Evolutionary conservation across 345 rosid species (phyloP), one percentile per base, ranked within the genome.

Genomic region (Sisymbrium irio): DNA sequence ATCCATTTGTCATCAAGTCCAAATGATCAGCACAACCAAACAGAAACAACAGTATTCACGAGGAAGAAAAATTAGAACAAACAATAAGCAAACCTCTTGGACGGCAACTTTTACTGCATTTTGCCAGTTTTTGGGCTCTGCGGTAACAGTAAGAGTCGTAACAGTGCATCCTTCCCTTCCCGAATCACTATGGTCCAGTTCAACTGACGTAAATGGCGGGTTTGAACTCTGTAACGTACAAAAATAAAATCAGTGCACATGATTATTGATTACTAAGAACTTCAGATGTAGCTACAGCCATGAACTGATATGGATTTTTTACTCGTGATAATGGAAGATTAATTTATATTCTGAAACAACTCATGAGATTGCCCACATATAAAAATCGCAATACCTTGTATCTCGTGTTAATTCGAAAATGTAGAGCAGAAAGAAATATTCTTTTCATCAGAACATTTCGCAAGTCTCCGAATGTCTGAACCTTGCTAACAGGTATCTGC

Each of bases 81-180:
- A 36, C 13, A 68, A 67, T 41, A 71, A 50, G 69, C 65, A 36
- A 70, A 94, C 99, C 97, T 96, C 99, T 67, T 90, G 96, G 71
- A 96, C 99, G 73, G 99, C 98, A 80, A 92, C 95, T 85, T 67
- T 85, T 58, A 96, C 85, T 53, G 99, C 99, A 81, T 76, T 89
- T 80, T 85, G 91, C 99, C 99, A 96, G 79, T 90, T 96, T 79
- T 86, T 84, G 71, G 99, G 98, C 77, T 96, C 99, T 67, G 99
- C 99, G 15, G 98, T 89, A 47, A 96, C 91, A 54, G 99, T 96
- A 66, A 96, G 98, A 69, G 99, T 96, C 42, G 99, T 96, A 66
- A 96, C 99, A 22, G 98, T 96, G 88, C 99, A 96, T 57, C 96
- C 96, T 83, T 96, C 98, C 82, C 99, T 89, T 78, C 99, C 99